Conservation (phyloP, 1,139 yeast genomes). For the Hyphopichia khmerensis region DNA sequence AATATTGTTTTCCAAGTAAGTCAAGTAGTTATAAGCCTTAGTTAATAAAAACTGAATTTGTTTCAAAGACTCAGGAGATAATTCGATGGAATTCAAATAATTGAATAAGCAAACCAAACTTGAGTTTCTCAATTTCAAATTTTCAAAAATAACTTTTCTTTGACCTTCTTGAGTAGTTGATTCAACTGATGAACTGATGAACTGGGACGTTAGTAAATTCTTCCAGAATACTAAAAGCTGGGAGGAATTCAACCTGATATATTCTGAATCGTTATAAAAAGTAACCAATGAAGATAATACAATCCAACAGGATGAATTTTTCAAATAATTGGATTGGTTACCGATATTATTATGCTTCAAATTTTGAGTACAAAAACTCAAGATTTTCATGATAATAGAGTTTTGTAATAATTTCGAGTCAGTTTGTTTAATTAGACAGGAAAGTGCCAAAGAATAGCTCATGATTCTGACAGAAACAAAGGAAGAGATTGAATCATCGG, state of each 20-base stretch:
- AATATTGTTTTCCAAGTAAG: conserved; percentile 40
- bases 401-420: conserved; percentile 39
- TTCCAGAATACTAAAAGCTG: conserved; percentile 83
- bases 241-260: conserved; percentile 68
- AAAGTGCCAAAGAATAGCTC: conserved; percentile 37
- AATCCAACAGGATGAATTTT: conserved; percentile 59
- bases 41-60: conserved; percentile 44
- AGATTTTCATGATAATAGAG: conserved; percentile 39
- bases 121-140: conserved; percentile 38
- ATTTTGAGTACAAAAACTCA: conserved; percentile 50
- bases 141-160: conserved; percentile 32
- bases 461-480: conserved; percentile 24
- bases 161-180: conserved; percentile 22
- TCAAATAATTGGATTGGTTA: conserved; percentile 18
- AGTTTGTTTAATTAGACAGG: conserved; percentile 39
- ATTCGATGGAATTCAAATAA: conserved; percentile 37
- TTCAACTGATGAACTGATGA: conserved; percentile 29
- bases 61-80: conserved; percentile 43
- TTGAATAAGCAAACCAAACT: conserved; percentile 44
- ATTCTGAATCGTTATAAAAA: conserved; percentile 56
- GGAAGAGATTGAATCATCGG: conserved; percentile 24
- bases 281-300: conserved; percentile 75
- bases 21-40: conserved; percentile 43
- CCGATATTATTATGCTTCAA: conserved; percentile 36
- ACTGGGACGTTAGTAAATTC: conserved; percentile 62